Base-by-base conservation (phyloP, 208 protist species). In the Leishmania aethiopica region DNA sequence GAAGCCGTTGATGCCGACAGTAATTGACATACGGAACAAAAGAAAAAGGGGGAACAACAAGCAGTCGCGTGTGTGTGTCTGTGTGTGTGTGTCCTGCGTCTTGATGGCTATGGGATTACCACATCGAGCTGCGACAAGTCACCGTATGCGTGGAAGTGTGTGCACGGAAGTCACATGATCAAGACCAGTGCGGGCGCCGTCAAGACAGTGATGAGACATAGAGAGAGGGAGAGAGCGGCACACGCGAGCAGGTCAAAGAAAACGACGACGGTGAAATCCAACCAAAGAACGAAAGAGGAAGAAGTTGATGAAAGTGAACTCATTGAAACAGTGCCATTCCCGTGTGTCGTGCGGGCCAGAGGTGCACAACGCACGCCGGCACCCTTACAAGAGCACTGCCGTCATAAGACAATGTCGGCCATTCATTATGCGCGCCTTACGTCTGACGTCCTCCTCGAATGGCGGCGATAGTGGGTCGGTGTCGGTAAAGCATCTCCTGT, bases 1-100 rank as follows among this genome's bases (percentile, higher is more conserved):
- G 85, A 99, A 99, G 77, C 99, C 98, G 89, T 99, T 99, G 86
- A 99, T 99, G 60, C 97, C 79, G 75, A 90, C 42, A 66, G 75
- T 70, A 37, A 83, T 59, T 64, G 57, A 72, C 75, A 75, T 84
- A 25, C 7, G 70, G 72, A 47, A 67, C 45, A 19, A 49, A 71
- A 77, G 57, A 66, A 49, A 7, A 32, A 49, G 35, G 37, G 67
- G 15, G 13, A 28, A 5, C 15, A 59, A 32, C n/a, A 37, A 25
- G 17, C 32, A 28, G 72, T 47, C 51, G 73, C 59, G 13, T 37
- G 73, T 62, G 51, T 45, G 57, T 32, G 57, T 57, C 47, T 15
- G 13, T 22, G 17, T 62, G 57, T 32, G 57, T n/a, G 13, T 74
- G 22, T 32, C 42, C 45, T 74, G 47, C 70, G 70, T 53, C 28